Percentiles rank a stretch among this genome's conserved stretches.
Evolutionary conservation across 1,139 yeast genomes (phyloP).

Genomic region (Sugiyamaella novakii): DNA sequence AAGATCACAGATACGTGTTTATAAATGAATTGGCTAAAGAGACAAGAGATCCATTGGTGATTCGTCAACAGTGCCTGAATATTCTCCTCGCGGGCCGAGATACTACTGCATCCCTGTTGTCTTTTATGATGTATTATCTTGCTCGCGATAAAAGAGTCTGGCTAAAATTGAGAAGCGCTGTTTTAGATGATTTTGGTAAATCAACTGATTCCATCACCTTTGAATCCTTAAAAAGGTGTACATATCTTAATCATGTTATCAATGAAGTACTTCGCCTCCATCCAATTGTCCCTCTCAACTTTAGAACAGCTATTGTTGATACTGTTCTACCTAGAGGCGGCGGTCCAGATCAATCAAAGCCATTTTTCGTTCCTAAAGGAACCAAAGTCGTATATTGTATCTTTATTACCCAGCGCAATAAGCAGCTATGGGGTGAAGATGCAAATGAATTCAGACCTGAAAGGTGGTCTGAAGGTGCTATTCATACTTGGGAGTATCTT

Average conservation of each 20-base stretch:
- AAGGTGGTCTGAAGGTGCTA: constrained; percentile 46
- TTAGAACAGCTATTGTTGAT: constrained; percentile 50
- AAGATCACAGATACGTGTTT: constrained; percentile 43
- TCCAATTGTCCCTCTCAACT: constrained; percentile 59
- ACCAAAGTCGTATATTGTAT: constrained; percentile 50
- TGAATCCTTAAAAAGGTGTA: constrained; percentile 54
- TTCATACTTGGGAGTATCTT: constrained; percentile 50
- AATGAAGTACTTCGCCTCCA: constrained; percentile 57
- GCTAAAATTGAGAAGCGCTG: constrained; percentile 46
- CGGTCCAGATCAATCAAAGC: constrained; percentile 48
- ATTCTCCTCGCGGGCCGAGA: constrained; percentile 60
- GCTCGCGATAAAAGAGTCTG: constrained; percentile 50
- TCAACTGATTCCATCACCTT: constrained; percentile 41
- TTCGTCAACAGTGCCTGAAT: constrained; percentile 56
- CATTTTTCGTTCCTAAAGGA: constrained; percentile 53
- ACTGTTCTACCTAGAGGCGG: constrained; percentile 58
- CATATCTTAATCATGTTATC: constrained; percentile 51
- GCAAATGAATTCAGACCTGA: constrained; percentile 54
- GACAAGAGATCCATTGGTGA: constrained; percentile 52
- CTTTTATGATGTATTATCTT: constrained; percentile 53
- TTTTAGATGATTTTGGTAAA: constrained; percentile 39
- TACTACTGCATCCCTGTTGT: constrained; percentile 58
- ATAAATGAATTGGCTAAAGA: constrained; percentile 54
- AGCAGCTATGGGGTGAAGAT: constrained; percentile 52
- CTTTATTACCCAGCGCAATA: constrained; percentile 51